These are phyloP conservation scores for Candida peoriensis DNA, from an alignment of 805 yeast genomes.

Conservation along the genomic window DNA sequence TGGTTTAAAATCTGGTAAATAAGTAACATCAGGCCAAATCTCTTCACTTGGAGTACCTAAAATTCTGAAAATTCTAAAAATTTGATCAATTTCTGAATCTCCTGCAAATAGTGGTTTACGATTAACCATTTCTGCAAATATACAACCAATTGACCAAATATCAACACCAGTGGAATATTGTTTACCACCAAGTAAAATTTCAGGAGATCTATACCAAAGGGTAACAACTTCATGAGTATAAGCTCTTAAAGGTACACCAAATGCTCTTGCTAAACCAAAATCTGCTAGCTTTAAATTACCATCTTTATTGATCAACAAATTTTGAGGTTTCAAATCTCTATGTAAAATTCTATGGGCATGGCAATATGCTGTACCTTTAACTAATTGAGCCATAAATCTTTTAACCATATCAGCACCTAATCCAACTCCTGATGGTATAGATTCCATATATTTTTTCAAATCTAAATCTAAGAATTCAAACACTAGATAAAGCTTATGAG, in stretches of 20 bases:
- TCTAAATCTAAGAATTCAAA: constrained; percentile 93
- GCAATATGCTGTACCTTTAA: constrained; percentile 88
- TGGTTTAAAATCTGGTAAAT: constrained; percentile 88
- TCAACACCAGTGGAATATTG: constrained; percentile 98
- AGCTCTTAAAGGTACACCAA: constrained; percentile 94
- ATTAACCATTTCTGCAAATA: constrained; percentile 96
- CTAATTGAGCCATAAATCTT: constrained; percentile 85
- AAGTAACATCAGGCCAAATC: constrained; percentile 89
- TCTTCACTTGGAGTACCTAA: constrained; percentile 94
- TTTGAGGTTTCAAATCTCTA: constrained; percentile 95
- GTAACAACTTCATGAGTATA: constrained; percentile 98
- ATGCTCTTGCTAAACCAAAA: constrained; percentile 95
- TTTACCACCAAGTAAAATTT: constrained; percentile 89
- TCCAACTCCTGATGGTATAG: constrained; percentile 86
- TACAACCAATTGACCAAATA: constrained; percentile 98
- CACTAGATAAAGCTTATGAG: constrained; percentile 86
- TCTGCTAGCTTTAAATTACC: constrained; percentile 90
- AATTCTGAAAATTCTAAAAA: constrained; percentile 85
- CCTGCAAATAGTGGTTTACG: constrained; percentile 96
- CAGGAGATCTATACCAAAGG: constrained; percentile 96
- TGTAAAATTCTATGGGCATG: constrained; percentile 93
- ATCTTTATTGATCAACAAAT: constrained; percentile 88
- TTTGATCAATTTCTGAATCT: constrained; percentile 95
- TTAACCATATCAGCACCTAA: constrained; percentile 87
- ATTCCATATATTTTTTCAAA: constrained; percentile 94